phyloP scores from a whole-genome alignment of 1,284 basidiomycete species.

The Entoloma clypeatum region DNA sequence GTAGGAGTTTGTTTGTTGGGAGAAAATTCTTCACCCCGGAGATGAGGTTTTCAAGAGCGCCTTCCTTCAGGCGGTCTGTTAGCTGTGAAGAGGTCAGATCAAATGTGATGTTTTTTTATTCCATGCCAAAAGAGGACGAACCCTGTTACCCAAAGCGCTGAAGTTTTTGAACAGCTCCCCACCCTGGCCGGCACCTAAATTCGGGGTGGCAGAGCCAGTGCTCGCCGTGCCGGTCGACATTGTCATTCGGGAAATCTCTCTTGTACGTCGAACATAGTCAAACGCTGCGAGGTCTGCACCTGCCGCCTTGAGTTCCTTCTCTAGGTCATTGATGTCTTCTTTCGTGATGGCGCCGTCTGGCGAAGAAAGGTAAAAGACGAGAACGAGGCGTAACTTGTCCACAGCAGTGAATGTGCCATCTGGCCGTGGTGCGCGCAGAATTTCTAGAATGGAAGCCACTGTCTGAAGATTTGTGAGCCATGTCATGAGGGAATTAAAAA shows the following conservation, averaged over 20 bases:
- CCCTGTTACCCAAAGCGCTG: slow-evolving; percentile 86
- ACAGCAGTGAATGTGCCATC: slow-evolving; percentile 65
- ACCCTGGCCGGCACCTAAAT: slow-evolving; percentile 63
- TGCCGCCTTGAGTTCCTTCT: slow-evolving; percentile 78
- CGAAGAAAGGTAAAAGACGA: slow-evolving; percentile 91
- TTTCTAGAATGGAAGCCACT: slow-evolving; percentile 79
- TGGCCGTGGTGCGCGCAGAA: slow-evolving; percentile 64
- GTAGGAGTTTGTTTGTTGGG: slow-evolving; percentile 91
- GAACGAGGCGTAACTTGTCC: slow-evolving; percentile 91
- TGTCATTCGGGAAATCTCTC: slow-evolving; percentile 92
- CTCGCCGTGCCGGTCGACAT: slow-evolving; percentile 57
- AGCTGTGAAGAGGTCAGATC: slow-evolving; percentile 46
- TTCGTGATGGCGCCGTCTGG: slow-evolving; percentile 78
- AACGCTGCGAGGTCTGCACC: slow-evolving; percentile 85
- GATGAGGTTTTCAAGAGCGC: slow-evolving; percentile 92
- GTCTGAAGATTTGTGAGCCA: slow-evolving; percentile 42
- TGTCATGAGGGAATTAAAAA: neutral
- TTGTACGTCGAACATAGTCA: slow-evolving; percentile 88
- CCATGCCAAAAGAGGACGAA: slow-evolving; percentile 35
- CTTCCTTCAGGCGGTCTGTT: slow-evolving; percentile 91
- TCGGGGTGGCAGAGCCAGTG: slow-evolving; percentile 69
- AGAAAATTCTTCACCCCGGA: slow-evolving; percentile 99
- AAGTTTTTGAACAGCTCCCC: slow-evolving; percentile 89
- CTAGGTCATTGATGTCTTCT: slow-evolving; percentile 85
- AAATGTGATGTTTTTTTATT: neutral